Conservation (phyloP, 2,329 filamentous ascomycete genomes). For the Aspergillus carbonarius region DNA sequence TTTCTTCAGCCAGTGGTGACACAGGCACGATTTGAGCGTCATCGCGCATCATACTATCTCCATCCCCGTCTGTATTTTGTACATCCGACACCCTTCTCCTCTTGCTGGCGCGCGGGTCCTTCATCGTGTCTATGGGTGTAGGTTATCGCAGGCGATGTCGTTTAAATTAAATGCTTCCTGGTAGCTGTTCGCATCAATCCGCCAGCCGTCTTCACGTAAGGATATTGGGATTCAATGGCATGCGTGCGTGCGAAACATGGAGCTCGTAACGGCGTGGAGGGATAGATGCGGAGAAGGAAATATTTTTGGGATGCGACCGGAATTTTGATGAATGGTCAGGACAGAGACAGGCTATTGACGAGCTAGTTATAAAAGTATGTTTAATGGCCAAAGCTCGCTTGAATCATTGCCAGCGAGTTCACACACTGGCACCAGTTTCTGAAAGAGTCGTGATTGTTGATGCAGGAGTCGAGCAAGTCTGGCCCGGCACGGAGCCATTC, state of each 20-base stretch:
- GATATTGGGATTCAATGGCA: neutral
- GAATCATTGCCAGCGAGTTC: neutral
- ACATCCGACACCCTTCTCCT: constrained; percentile 36
- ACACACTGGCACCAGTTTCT: neutral
- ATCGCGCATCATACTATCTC: constrained; percentile 32
- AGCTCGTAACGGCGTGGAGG: neutral
- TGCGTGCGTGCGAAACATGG: neutral
- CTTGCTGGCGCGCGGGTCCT: constrained; percentile 35
- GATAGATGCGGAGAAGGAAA: constrained; percentile 9
- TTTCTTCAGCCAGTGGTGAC: constrained; percentile 18
- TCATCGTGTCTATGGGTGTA: constrained; percentile 24
- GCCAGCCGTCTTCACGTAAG: neutral
- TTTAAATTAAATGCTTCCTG: neutral
- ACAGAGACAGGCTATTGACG: neutral
- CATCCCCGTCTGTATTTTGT: constrained; percentile 27
- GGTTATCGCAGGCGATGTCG: neutral
- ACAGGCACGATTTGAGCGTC: constrained; percentile 14
- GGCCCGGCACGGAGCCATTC: constrained; percentile 14
- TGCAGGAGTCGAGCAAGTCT: constrained; percentile 12
- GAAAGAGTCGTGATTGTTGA: constrained; percentile 15
- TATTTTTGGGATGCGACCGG: neutral
- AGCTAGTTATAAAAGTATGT: neutral
- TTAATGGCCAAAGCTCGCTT: too few species aligned
- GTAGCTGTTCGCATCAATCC: neutral
- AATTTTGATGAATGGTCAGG: neutral